Evolutionary conservation across 495 filamentous ascomycete genomes (phyloP).

Genomic region (Talaromyces proteolyticus): DNA sequence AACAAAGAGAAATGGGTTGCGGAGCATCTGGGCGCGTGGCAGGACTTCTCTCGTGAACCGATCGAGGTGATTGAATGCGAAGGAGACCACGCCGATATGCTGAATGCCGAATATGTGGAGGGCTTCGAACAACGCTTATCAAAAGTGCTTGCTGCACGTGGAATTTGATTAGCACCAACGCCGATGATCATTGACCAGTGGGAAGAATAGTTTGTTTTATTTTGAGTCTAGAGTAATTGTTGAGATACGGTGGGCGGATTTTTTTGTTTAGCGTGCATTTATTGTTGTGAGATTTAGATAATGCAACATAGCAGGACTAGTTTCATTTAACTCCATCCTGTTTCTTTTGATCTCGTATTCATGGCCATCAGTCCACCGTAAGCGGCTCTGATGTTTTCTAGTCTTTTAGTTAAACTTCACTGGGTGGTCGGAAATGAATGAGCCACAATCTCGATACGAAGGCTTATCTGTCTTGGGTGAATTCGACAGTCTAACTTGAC

Average conservation of each 20-base stretch:
- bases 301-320: too few species aligned
- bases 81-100: conserved; percentile 22
- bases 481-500: too few species aligned
- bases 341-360: neutral
- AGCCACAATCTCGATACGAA: too few species aligned
- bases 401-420: neutral
- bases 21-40: conserved; percentile 26
- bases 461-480: neutral
- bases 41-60: conserved; percentile 18
- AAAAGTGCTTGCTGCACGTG: neutral
- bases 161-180: neutral
- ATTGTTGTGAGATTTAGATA: neutral
- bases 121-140: neutral
- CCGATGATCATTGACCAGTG: neutral
- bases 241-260: neutral
- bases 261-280: neutral
- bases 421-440: too few species aligned
- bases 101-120: conserved; percentile 1
- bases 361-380: too few species aligned
- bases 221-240: neutral
- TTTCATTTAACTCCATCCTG: too few species aligned
- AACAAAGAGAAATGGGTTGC: conserved; percentile 31
- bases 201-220: neutral
- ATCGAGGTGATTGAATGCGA: conserved; percentile 22
- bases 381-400: neutral